A percentile compares a stretch with the other conserved stretches of the same genome.
These are phyloP conservation scores for Isabelozyma rhagii DNA, from an alignment of 805 yeast genomes.

Conservation along the genomic window DNA sequence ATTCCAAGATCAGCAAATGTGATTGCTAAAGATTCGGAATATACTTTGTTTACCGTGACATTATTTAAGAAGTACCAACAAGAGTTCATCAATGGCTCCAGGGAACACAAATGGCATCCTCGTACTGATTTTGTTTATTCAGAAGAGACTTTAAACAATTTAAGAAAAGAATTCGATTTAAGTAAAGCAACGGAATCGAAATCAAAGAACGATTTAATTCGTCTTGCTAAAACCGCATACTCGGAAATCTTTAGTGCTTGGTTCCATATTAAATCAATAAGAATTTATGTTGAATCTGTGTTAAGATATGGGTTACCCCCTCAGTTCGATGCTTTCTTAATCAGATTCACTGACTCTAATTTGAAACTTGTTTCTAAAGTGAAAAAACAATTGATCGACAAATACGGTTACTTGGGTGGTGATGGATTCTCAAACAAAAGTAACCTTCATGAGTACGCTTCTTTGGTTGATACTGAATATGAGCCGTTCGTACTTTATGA, in stretches of 20 bases:
- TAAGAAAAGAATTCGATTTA: conserved; percentile 74
- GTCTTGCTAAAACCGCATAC: conserved; percentile 87
- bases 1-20: conserved; percentile 86
- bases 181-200: conserved; percentile 74
- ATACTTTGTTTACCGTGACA: conserved; percentile 69
- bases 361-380: conserved; percentile 48
- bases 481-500: conserved; percentile 92
- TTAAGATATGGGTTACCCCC: conserved; percentile 97
- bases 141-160: conserved; percentile 65
- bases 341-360: conserved; percentile 40
- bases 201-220: conserved; percentile 69
- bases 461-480: conserved; percentile 90
- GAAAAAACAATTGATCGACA: conserved; percentile 64
- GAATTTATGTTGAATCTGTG: conserved; percentile 89
- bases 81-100: conserved; percentile 64
- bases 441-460: conserved; percentile 81
- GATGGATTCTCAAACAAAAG: conserved; percentile 74
- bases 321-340: conserved; percentile 58
- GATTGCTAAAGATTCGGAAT: conserved; percentile 73
- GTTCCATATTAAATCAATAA: conserved; percentile 85
- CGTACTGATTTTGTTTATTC: conserved; percentile 83
- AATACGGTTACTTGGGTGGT: conserved; percentile 90
- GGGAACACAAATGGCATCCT: conserved; percentile 89
- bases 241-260: conserved; percentile 80
- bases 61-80: conserved; percentile 77